Conservation (phyloP, 345 rosid species). For the Moricandia arvensis region DNA sequence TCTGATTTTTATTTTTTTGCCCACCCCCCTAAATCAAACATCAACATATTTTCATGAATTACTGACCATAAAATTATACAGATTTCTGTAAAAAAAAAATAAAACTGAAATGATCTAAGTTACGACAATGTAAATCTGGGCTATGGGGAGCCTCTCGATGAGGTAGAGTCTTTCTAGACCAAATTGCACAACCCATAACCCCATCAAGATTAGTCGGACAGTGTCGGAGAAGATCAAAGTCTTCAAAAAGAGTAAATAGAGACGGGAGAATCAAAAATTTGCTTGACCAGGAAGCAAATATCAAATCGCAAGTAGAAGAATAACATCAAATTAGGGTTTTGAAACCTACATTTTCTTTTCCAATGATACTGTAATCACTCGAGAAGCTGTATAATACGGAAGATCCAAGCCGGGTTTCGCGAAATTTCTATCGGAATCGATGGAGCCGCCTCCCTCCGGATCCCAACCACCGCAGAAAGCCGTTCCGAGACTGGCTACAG, state of each 20-base stretch:
- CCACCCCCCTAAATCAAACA: too few species aligned
- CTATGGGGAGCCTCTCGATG: background rate
- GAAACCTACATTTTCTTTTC: background rate
- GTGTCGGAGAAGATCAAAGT: too few species aligned
- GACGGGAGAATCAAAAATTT: background rate
- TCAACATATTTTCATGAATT: background rate
- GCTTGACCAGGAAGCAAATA: background rate
- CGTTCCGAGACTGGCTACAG: constrained; percentile 40
- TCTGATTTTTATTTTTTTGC: too few species aligned
- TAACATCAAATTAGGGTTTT: background rate
- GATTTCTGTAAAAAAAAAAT: background rate
- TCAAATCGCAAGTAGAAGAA: background rate
- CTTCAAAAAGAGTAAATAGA: background rate
- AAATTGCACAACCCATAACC: background rate
- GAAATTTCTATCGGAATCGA: constrained; percentile 18
- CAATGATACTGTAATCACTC: background rate
- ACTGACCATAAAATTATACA: too few species aligned
- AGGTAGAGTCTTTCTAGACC: constrained; percentile 3
- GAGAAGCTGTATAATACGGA: background rate
- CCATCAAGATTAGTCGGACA: background rate
- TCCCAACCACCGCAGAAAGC: constrained; percentile 38
- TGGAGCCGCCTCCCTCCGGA: constrained; percentile 44
- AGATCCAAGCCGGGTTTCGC: constrained; percentile 19
- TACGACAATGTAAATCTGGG: background rate
- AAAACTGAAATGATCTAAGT: too few species aligned